Evolutionary conservation across 805 yeast genomes (phyloP), one percentile per base, ranked within the genome.

Genomic region (Saccharomycopsis fodiens): DNA sequence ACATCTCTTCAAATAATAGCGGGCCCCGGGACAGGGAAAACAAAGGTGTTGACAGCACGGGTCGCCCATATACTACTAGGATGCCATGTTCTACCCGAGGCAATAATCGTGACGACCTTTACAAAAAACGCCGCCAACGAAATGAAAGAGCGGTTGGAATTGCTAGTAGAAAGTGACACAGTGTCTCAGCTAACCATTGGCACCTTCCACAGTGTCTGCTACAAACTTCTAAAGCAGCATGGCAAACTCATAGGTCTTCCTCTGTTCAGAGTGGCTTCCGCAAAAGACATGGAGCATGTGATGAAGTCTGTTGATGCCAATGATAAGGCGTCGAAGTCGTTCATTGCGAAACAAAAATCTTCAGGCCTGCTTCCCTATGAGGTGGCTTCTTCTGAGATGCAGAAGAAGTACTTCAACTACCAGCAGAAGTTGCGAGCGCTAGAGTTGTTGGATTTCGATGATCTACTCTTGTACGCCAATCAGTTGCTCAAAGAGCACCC

Each of bases 51-150:
- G 23, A 79, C 86, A 0, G 72, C 87, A 1, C 67, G 96, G 38
- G 93, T 89, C 7, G 89, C 89, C 0, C 74, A 79, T 55, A 64
- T 89, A 23, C 54, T 89, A 5, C 48, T 74, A 2, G 60, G 71
- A 6, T 68, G 73, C 30, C 62, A 69, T 1, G 60, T 85, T 0
- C 65, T 68, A 1, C 89, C 97, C 0, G 66, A 69, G 29, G 64
- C 73, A 39, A 72, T 93, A 16, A 73, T 91, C 1, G 93, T 89
- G 17, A 86, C 96, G 4, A 89, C 97, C 0, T 91, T 91, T 65
- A 91, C 97, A 10, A 85, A 85, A 55, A 85, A 84, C 55, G 97
- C 98, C 0, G 94, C 97, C 1, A 73, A 69, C 43, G 97, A 91
- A 63, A 81, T 91, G 85, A 63, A 67, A 10, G 82, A 76, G 27